These are phyloP conservation scores for Fusarium nurragi DNA, from an alignment of 2,329 filamentous ascomycete genomes.

Conservation along the genomic window DNA sequence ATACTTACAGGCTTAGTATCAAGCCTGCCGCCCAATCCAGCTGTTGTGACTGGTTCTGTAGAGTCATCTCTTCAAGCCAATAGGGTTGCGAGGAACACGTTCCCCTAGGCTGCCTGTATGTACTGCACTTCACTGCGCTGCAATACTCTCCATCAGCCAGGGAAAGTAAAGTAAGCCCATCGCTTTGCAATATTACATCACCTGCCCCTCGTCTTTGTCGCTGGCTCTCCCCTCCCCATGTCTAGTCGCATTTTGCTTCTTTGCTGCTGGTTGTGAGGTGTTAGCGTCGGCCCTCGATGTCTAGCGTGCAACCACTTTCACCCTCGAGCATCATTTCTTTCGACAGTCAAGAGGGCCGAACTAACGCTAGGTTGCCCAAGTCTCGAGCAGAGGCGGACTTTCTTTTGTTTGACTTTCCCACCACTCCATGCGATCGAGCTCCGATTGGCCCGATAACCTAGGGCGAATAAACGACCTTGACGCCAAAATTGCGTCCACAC, in stretches of 20 bases:
- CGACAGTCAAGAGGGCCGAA: conserved; percentile 8
- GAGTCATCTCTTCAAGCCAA: conserved; percentile 5
- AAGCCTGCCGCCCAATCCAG: not conserved
- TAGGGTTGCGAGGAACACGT: not conserved
- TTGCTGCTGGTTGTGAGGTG: conserved; percentile 10
- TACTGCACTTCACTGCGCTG: not conserved
- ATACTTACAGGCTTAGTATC: not conserved
- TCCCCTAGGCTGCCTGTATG: not conserved
- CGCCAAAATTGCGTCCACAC: conserved; percentile 38
- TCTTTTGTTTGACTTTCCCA: conserved; percentile 38
- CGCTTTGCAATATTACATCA: conserved; percentile 25
- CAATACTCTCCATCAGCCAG: not conserved
- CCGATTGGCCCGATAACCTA: conserved; percentile 49
- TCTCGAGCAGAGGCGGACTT: conserved; percentile 23
- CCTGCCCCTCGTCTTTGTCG: conserved; percentile 14
- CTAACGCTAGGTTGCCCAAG: conserved; percentile 1
- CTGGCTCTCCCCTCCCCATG: not conserved
- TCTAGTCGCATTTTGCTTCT: conserved; percentile 18
- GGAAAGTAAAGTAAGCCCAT: not conserved
- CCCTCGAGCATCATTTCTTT: conserved; percentile 13
- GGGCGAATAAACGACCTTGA: conserved; percentile 31
- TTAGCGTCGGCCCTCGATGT: conserved; percentile 31
- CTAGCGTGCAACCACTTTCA: conserved; percentile 24
- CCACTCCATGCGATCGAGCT: conserved; percentile 45
- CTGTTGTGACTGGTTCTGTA: not conserved